phyloP scores from a whole-genome alignment of 805 yeast species.

The Debaryomyces maramus region DNA sequence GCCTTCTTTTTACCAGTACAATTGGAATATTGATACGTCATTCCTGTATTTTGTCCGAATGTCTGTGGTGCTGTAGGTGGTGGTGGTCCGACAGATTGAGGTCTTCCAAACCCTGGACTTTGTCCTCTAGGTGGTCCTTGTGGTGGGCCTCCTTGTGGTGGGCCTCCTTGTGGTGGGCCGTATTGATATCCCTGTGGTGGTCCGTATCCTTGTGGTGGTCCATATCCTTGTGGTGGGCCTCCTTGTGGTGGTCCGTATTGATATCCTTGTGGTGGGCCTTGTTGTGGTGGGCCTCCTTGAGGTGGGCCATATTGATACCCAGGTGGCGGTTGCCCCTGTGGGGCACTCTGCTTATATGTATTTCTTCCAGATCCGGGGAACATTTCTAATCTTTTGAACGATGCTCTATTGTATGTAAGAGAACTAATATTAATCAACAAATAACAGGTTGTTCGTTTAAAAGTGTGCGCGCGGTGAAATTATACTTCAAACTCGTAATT shows the following conservation, averaged over 20 bases:
- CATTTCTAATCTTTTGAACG: conserved; percentile 5
- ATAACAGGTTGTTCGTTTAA: not conserved
- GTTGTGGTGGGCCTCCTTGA: conserved; percentile 12
- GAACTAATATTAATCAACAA: not conserved
- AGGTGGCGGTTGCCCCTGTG: conserved; percentile 20
- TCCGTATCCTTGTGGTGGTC: conserved; percentile 18
- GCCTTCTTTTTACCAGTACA: conserved; percentile 40
- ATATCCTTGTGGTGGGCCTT: conserved; percentile 8
- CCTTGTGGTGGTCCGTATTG: conserved; percentile 21
- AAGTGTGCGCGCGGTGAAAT: not conserved
- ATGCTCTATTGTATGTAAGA: not conserved
- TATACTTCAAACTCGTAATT: not conserved
- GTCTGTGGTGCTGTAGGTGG: conserved; percentile 37
- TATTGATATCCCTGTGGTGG: conserved; percentile 15
- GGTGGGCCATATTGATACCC: conserved; percentile 16
- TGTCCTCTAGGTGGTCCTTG: conserved; percentile 8
- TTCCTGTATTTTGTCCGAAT: conserved; percentile 34
- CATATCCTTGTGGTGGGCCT: conserved; percentile 12
- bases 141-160: conserved; percentile 7
- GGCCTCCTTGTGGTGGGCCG: conserved; percentile 15
- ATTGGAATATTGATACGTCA: conserved; percentile 40
- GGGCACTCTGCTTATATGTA: conserved; percentile 13
- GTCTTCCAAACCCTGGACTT: conserved; percentile 5
- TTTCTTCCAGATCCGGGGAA: conserved; percentile 17
- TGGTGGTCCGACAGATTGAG: conserved; percentile 11